Conservation (phyloP, 768 basidiomycete genomes). For the Panus rudis region DNA sequence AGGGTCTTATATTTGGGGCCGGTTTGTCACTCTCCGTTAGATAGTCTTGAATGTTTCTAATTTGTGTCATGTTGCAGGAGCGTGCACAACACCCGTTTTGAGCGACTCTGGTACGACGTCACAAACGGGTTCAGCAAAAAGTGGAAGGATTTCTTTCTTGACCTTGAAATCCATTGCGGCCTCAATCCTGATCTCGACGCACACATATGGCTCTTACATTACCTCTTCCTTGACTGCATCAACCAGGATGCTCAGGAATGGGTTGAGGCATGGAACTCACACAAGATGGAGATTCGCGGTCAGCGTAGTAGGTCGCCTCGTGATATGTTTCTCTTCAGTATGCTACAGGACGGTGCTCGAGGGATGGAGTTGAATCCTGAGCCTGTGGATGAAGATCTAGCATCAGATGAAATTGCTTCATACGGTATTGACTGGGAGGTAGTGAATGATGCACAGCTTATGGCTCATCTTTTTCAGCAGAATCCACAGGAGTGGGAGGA, state of each 20-base stretch:
- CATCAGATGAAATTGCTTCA: background rate
- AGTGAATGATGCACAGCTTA: constrained; percentile 6
- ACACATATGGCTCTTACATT: constrained; percentile 36
- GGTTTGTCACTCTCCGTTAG: constrained; percentile 11
- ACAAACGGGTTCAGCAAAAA: constrained; percentile 29
- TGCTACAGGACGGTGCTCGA: constrained; percentile 23
- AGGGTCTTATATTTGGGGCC: constrained; percentile 26
- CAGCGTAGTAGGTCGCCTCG: constrained; percentile 10
- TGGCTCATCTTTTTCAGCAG: constrained; percentile 9
- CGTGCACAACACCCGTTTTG: constrained; percentile 35
- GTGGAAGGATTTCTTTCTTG: constrained; percentile 42
- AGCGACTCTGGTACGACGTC: constrained; percentile 34
- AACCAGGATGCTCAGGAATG: constrained; percentile 27
- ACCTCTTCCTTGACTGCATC: constrained; percentile 28
- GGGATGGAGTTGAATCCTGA: constrained; percentile 16
- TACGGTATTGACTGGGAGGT: constrained; percentile 21
- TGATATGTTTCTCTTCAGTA: constrained; percentile 27
- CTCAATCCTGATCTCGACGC: constrained; percentile 19
- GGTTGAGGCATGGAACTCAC: constrained; percentile 30
- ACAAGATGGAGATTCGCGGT: constrained; percentile 16
- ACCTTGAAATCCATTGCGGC: constrained; percentile 29
- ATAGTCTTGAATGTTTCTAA: background rate
- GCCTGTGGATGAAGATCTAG: constrained; percentile 2
- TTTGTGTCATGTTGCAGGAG: constrained; percentile 22
- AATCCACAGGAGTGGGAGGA: constrained; percentile 7